A percentile compares a stretch with the other conserved stretches of the same genome.
Evolutionary conservation across 306 rosid genomes (phyloP).

Genomic region (Trifolium repens): DNA sequence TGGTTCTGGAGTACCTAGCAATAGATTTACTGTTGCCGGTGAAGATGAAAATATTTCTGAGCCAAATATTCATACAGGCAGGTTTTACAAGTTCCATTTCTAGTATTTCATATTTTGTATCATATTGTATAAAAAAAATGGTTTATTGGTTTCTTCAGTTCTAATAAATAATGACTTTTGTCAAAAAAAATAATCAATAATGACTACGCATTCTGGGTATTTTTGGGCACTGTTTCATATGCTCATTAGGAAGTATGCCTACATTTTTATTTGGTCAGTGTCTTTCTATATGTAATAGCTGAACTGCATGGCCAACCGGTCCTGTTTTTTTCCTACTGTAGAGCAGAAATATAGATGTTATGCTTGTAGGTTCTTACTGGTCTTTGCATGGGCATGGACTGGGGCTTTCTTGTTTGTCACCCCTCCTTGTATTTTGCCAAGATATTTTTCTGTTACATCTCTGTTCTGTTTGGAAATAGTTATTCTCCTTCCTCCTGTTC

Average conservation of each 20-base stretch:
- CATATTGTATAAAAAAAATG: slow-evolving; percentile 25
- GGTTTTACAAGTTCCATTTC: slow-evolving; percentile 42
- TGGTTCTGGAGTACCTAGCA: slow-evolving; percentile 66
- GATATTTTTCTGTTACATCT: slow-evolving; percentile 1
- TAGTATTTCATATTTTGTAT: slow-evolving; percentile 33
- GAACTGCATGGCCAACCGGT: slow-evolving; percentile 25
- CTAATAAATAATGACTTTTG: slow-evolving; percentile 19
- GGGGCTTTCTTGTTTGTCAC: neutral
- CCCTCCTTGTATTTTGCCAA: slow-evolving; percentile 6
- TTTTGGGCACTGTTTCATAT: slow-evolving; percentile 16
- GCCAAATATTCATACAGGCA: slow-evolving; percentile 57
- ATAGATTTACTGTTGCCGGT: slow-evolving; percentile 44
- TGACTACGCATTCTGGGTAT: slow-evolving; percentile 16
- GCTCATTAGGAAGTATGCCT: slow-evolving; percentile 28
- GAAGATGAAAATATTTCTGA: slow-evolving; percentile 53
- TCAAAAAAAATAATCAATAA: slow-evolving; percentile 15
- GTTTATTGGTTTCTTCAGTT: slow-evolving; percentile 28
- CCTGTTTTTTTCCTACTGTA: slow-evolving; percentile 30
- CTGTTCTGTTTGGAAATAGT: slow-evolving; percentile 28
- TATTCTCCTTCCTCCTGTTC: neutral
- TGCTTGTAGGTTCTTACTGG: slow-evolving; percentile 17
- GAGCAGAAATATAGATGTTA: slow-evolving; percentile 10
- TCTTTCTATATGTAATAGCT: slow-evolving; percentile 17
- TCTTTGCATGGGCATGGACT: slow-evolving; percentile 33
- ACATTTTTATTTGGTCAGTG: slow-evolving; percentile 20